Conservation (phyloP, 2,329 filamentous ascomycete species). For the Aspergillus persii region DNA sequence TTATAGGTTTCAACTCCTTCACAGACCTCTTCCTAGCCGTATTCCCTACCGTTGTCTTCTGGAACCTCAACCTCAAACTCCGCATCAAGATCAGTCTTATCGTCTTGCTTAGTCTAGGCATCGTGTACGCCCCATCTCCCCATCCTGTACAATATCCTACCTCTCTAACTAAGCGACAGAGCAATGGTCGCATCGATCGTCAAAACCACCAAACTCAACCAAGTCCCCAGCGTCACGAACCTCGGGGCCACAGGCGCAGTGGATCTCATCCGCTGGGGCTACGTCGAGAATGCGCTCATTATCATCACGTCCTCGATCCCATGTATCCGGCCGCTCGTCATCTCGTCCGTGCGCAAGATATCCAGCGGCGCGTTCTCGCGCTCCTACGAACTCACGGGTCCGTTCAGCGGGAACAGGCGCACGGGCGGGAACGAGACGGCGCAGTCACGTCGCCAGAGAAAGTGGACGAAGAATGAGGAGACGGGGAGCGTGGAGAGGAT, state of each 20-base stretch:
- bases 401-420: constrained; percentile 19
- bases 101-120: constrained; percentile 25
- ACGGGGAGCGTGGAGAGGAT: constrained; percentile 28
- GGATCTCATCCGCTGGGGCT: constrained; percentile 31
- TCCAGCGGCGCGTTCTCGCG: constrained; percentile 24
- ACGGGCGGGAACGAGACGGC: constrained; percentile 15
- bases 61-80: constrained; percentile 29
- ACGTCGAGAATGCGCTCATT: constrained; percentile 28
- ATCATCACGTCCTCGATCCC: constrained; percentile 33
- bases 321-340: constrained; percentile 29
- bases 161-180: constrained; percentile 6
- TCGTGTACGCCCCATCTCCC: constrained; percentile 22
- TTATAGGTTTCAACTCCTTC: constrained; percentile 26
- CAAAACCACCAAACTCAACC: constrained; percentile 28
- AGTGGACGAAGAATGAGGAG: constrained; percentile 17
- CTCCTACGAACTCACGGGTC: constrained; percentile 28
- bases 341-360: constrained; percentile 31
- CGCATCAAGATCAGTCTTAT: constrained; percentile 30
- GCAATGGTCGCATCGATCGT: constrained; percentile 33
- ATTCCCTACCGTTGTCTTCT: constrained; percentile 30
- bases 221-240: constrained; percentile 27
- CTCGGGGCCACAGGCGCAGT: constrained; percentile 21
- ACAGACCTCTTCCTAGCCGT: constrained; percentile 30
- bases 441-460: constrained; percentile 14
- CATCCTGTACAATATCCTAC: background rate